Evolutionary conservation across 140 eudicot species (phyloP).

Genomic region (Oenanthe javanica): DNA sequence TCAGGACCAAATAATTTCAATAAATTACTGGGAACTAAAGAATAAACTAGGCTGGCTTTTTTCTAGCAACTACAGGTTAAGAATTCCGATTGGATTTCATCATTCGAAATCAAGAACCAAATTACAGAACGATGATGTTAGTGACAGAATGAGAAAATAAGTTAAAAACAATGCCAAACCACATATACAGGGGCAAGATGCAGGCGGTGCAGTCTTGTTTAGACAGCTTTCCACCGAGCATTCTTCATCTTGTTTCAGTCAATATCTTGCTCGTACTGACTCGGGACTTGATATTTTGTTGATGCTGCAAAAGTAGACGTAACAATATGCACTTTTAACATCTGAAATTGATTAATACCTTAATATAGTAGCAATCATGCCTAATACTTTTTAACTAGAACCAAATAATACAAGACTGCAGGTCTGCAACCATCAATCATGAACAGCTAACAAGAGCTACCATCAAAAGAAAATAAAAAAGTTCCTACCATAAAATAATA

Average conservation of each 20-base stretch:
- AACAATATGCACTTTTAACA: background rate
- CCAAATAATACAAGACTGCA: background rate
- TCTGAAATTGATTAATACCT: background rate
- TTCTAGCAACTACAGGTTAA: too few species aligned
- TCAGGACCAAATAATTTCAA: background rate
- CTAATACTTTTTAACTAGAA: background rate
- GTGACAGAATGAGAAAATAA: background rate
- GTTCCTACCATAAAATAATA: slow-evolving; percentile 2
- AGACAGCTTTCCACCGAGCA: background rate
- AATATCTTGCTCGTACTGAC: slow-evolving; percentile 36
- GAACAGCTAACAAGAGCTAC: background rate
- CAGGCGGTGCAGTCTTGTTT: background rate
- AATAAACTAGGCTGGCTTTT: too few species aligned
- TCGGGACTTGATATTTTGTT: slow-evolving; percentile 26
- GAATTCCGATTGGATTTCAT: background rate
- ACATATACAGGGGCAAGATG: slow-evolving; percentile 9
- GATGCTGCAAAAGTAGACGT: slow-evolving; percentile 27
- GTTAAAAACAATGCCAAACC: background rate
- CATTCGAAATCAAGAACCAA: background rate
- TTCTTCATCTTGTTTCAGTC: slow-evolving; percentile 37
- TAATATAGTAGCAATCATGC: background rate
- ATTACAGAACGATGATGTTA: background rate
- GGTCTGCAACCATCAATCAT: background rate
- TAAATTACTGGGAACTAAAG: too few species aligned
- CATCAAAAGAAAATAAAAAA: background rate